Conservation (phyloP, 1,139 yeast species). For the Komagataea norvegica region DNA sequence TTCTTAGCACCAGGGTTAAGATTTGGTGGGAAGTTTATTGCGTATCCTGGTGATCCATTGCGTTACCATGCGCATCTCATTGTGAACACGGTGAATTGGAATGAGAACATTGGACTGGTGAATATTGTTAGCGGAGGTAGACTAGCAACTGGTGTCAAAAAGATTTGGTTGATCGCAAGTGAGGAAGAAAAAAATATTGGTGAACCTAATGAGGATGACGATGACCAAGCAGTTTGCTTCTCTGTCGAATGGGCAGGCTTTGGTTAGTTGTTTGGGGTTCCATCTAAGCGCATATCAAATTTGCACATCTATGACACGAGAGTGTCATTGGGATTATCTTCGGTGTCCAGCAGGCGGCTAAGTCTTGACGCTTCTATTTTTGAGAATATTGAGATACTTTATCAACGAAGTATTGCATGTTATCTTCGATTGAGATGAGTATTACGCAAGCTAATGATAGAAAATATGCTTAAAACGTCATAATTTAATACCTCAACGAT, state of each 20-base stretch:
- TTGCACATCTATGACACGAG: too few species aligned
- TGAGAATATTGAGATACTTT: too few species aligned
- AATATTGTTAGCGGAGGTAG: conserved; percentile 80
- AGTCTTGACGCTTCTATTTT: too few species aligned
- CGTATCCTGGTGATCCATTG: conserved; percentile 94
- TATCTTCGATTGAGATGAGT: too few species aligned
- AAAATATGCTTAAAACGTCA: too few species aligned
- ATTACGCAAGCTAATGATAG: too few species aligned
- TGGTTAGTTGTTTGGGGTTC: too few species aligned
- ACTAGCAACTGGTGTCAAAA: conserved; percentile 88
- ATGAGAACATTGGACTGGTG: conserved; percentile 47
- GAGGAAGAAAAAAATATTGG: conserved; percentile 22
- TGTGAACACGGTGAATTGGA: conserved; percentile 46
- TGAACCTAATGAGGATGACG: conserved; percentile 13
- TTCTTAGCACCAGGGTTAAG: conserved; percentile 79
- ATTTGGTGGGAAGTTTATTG: conserved; percentile 85
- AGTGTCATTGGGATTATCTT: too few species aligned
- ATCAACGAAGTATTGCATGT: too few species aligned
- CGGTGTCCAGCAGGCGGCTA: too few species aligned
- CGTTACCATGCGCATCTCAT: conserved; percentile 85
- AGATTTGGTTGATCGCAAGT: conserved; percentile 69
- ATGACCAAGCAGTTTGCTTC: conserved; percentile 37
- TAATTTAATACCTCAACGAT: too few species aligned
- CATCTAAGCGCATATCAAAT: too few species aligned
- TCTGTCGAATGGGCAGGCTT: conserved; percentile 84